A percentile compares a stretch with the other conserved stretches of the same genome.
These are phyloP conservation scores for Poteriospumella lacustris DNA, from an alignment of 108 stramenopile species.

Conservation along the genomic window DNA sequence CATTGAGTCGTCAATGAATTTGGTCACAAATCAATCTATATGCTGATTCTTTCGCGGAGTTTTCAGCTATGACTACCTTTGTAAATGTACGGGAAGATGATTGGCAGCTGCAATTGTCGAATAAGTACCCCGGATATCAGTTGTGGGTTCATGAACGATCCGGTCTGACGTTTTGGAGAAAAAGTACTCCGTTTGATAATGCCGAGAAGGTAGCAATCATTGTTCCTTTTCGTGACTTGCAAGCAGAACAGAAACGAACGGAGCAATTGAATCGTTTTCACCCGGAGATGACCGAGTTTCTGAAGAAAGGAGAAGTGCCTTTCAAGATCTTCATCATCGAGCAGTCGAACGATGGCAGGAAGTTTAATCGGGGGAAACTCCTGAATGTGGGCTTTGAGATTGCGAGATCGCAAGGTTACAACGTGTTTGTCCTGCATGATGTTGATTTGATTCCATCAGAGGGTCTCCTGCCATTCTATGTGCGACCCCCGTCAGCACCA, in stretches of 20 bases:
- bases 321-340: slow-evolving; percentile 93
- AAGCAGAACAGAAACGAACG: slow-evolving; percentile 77
- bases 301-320: slow-evolving; percentile 36
- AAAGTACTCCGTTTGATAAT: too few relatives aligned
- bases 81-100: too few relatives aligned
- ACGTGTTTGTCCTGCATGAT: slow-evolving; percentile 92
- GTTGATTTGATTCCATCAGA: slow-evolving; percentile 86
- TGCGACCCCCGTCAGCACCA: slow-evolving; percentile 68
- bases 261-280: slow-evolving; percentile 75
- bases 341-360: slow-evolving; percentile 83
- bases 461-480: slow-evolving; percentile 69
- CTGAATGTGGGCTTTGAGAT: slow-evolving; percentile 94
- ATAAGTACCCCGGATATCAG: too few relatives aligned
- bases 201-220: slow-evolving; percentile 82
- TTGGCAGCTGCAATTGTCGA: too few relatives aligned
- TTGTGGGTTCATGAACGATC: too few relatives aligned
- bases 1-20: too few relatives aligned
- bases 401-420: slow-evolving; percentile 60
- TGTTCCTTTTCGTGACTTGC: slow-evolving; percentile 89
- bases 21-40: too few relatives aligned
- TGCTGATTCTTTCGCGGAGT: too few relatives aligned
- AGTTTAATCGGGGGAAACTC: slow-evolving; percentile 99
- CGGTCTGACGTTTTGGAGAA: too few relatives aligned
- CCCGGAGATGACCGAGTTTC: slow-evolving; percentile 81
- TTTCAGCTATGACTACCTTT: too few relatives aligned